These are phyloP conservation scores for Boechera retrofracta DNA, from an alignment of 345 rosid genomes.

Conservation along the genomic window DNA sequence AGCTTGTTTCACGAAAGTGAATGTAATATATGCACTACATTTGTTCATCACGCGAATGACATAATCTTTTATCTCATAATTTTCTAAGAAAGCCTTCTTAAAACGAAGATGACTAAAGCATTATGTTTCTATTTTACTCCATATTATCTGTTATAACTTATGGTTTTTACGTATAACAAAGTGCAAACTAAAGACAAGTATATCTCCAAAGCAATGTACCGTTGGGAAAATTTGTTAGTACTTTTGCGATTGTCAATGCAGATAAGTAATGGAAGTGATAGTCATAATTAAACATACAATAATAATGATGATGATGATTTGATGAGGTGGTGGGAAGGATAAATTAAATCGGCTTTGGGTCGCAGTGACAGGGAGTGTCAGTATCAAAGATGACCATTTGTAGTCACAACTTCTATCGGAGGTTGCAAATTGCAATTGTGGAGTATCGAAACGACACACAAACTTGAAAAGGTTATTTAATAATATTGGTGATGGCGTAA, in stretches of 20 bases:
- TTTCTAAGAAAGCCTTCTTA: neutral
- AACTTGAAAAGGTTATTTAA: neutral
- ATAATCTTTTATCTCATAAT: neutral
- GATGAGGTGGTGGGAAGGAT: slow-evolving; percentile 20
- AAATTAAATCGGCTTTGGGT: slow-evolving; percentile 22
- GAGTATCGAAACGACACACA: slow-evolving; percentile 27
- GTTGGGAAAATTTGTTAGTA: slow-evolving; percentile 22
- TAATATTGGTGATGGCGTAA: slow-evolving; percentile 12
- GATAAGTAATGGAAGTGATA: slow-evolving; percentile 24
- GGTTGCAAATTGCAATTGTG: slow-evolving; percentile 9
- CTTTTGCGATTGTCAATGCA: slow-evolving; percentile 23
- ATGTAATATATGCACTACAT: slow-evolving; percentile 34
- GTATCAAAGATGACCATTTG: slow-evolving; percentile 53
- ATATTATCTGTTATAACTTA: neutral
- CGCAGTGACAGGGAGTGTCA: slow-evolving; percentile 41
- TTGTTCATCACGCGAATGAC: neutral
- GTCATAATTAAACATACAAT: slow-evolving; percentile 8
- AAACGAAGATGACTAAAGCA: neutral
- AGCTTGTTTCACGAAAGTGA: slow-evolving; percentile 13
- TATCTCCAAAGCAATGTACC: slow-evolving; percentile 25
- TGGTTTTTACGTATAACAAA: neutral
- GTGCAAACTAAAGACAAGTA: neutral
- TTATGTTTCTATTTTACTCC: neutral
- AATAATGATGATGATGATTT: slow-evolving; percentile 25
- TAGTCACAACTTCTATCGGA: slow-evolving; percentile 38